Base-by-base conservation (phyloP, 106 monocot species). In the Agapanthus africanus region DNA sequence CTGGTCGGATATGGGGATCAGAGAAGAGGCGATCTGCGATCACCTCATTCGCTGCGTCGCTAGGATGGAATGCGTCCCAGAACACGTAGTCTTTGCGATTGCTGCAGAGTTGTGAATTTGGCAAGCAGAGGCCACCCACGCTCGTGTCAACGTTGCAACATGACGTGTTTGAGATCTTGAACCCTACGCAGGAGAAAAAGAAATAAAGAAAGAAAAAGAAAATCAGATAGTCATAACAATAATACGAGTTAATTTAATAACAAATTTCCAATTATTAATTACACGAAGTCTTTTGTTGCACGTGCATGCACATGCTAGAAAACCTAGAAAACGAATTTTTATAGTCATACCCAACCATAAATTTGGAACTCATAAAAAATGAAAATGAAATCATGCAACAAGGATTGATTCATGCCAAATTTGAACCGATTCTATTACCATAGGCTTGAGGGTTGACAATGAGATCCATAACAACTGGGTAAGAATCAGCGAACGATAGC, bases 11-110 rank as follows among this genome's bases (percentile, higher is more conserved):
- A 21, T 57, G 47, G 31, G 72, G 76, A 31, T 81, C 62, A 0
- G 73, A 23, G 50, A 86, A 86, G 27, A 90, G 52, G 11, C 47
- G 73, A 13, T 79, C 64, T 6, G 81, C 81, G 46, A 91, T 83
- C 40, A 84, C 83, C 32, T 67, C 54, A 70, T 91, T 91, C 0
- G 84, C 87, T 7, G 93, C 93, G 32, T 90, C 90, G 0, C 81
- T 78, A 8, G 93, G 82, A 64, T 90, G 94, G 72, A 73, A 90
- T 2, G 86, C 86, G 30, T 90, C 90, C 90, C 84, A 90, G 36
- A 90, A 90, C 57, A 90, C 87, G 37, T 78, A 90, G 16, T 87
- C 87, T n/a, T 61, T 82, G 36, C 87, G 74, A 66, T 94, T 69
- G 35, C 34, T 16, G 67, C 94, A 94, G 31, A 81, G 70, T 0